These are phyloP conservation scores for Symbiodinium natans DNA, from an alignment of 73 alveolate genomes.

Conservation along the genomic window DNA sequence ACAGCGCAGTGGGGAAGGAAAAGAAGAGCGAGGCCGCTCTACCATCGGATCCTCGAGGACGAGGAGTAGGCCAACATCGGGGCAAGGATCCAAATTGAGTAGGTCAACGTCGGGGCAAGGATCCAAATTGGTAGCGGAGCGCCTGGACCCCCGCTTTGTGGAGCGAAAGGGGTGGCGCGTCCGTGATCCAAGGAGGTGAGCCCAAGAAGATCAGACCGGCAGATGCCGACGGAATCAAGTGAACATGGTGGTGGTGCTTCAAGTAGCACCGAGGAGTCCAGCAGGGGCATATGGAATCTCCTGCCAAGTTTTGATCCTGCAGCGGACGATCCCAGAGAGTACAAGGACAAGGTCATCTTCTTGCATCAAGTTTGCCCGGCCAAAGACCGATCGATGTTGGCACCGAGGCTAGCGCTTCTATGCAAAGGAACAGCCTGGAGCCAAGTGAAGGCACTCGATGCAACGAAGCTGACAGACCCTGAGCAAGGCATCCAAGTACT, in stretches of 20 bases:
- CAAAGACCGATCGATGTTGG: neutral
- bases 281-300: neutral
- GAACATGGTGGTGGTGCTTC: neutral
- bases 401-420: neutral
- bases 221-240: too few species aligned
- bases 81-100: too few species aligned
- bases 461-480: neutral
- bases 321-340: neutral
- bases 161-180: too few species aligned
- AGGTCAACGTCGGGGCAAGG: too few species aligned
- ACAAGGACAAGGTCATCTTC: neutral
- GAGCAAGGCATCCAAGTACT: neutral
- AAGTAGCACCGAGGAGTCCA: neutral
- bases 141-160: too few species aligned
- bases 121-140: too few species aligned
- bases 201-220: too few species aligned
- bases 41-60: too few species aligned
- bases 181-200: too few species aligned
- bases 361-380: neutral
- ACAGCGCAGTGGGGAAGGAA: too few species aligned
- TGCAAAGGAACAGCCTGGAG: constrained; percentile 16
- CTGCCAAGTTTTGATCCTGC: neutral
- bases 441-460: neutral
- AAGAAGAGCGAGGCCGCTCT: too few species aligned
- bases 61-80: too few species aligned